phyloP scores from a whole-genome alignment of 1,284 basidiomycete species.

The Pseudozyma thailandica region DNA sequence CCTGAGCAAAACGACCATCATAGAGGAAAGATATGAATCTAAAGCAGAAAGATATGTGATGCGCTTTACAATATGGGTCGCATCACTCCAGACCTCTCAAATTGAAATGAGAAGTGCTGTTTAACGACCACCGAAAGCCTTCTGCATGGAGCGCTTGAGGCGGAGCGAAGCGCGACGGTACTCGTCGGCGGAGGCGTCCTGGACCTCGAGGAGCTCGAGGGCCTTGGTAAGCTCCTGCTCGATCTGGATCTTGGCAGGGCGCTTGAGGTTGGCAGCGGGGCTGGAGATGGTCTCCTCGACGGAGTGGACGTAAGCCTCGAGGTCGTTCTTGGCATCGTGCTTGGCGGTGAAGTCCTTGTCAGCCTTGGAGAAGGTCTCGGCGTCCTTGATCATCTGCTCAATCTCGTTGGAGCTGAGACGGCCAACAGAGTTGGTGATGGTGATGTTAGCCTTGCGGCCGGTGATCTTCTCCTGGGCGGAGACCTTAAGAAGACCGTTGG shows the following conservation, averaged over 20 bases:
- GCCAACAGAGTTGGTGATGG: constrained; percentile 68
- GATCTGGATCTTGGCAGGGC: constrained; percentile 65
- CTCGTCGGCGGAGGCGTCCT: constrained; percentile 66
- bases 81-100: constrained; percentile 3
- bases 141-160: constrained; percentile 67
- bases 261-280: constrained; percentile 67
- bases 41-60: constrained; percentile 5
- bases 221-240: constrained; percentile 68
- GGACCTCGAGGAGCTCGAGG: constrained; percentile 67
- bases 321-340: constrained; percentile 67
- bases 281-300: constrained; percentile 67
- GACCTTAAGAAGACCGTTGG: constrained; percentile 68
- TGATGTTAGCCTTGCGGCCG: constrained; percentile 68
- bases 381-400: constrained; percentile 69
- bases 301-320: constrained; percentile 67
- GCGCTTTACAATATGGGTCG: constrained; percentile 5
- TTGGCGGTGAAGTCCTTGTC: constrained; percentile 68
- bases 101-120: neutral
- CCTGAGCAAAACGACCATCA: constrained; percentile 5
- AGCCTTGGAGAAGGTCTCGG: constrained; percentile 67
- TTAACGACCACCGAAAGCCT: constrained; percentile 66
- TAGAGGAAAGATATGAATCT: constrained; percentile 4
- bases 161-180: constrained; percentile 65
- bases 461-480: constrained; percentile 67
- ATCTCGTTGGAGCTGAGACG: constrained; percentile 66